Evolutionary conservation across 371 early-diverging fungal species (phyloP).

Genomic region (Mortierella sp.): DNA sequence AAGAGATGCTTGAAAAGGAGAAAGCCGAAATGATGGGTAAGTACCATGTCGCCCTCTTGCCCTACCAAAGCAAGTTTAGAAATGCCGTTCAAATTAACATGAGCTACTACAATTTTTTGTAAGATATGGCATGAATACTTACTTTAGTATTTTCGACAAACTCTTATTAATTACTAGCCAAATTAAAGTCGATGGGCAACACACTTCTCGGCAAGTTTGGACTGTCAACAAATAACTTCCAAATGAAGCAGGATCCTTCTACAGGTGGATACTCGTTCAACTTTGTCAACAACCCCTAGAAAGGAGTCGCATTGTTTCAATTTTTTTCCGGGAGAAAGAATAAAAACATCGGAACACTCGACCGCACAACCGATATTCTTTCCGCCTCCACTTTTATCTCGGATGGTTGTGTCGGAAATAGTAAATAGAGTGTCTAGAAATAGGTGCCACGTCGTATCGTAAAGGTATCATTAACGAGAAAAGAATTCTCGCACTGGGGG

Average conservation of each 20-base stretch:
- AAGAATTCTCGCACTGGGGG: too few relatives aligned
- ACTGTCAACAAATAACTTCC: constrained; percentile 80
- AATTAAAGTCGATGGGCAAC: constrained; percentile 83
- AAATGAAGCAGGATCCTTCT: constrained; percentile 72
- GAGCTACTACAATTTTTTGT: too few relatives aligned
- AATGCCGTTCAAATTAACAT: too few relatives aligned
- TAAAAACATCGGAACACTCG: neutral
- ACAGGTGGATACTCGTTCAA: constrained; percentile 77
- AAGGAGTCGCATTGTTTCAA: neutral
- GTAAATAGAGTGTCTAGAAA: neutral
- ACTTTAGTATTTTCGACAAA: neutral
- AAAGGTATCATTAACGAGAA: neutral
- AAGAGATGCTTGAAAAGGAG: constrained; percentile 72
- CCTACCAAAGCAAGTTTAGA: neutral
- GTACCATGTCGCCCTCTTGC: neutral
- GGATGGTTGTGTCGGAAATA: neutral
- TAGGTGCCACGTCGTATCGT: too few relatives aligned
- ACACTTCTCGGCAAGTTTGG: constrained; percentile 82
- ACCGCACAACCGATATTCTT: neutral
- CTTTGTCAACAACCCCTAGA: constrained; percentile 68
- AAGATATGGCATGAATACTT: neutral
- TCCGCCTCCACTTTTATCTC: too few relatives aligned
- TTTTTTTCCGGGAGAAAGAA: neutral
- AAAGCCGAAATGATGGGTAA: constrained; percentile 81
- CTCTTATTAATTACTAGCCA: constrained; percentile 47